Percentiles rank a stretch among this genome's conserved stretches.
phyloP scores from a whole-genome alignment of 371 early-diverging fungal species.

The Rhizoclosmatium hyalinum region DNA sequence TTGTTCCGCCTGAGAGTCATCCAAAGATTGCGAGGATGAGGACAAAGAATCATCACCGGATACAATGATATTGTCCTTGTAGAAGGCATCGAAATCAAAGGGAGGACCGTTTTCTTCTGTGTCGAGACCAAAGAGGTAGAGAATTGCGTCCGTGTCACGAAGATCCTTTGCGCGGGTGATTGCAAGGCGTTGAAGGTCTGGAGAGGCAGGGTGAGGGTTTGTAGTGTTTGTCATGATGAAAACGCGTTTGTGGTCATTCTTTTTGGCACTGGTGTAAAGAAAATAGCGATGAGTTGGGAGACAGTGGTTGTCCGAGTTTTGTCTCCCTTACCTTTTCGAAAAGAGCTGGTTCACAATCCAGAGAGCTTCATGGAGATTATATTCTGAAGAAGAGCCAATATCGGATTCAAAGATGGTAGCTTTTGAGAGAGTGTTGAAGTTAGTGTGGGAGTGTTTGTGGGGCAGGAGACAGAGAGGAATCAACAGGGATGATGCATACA shows the following conservation, averaged over 20 bases:
- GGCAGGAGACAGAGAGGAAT: no score
- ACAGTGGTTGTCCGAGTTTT: background rate
- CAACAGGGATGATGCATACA: no score
- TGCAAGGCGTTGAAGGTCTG: constrained; percentile 56
- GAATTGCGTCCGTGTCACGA: constrained; percentile 47
- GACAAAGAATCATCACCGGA: background rate
- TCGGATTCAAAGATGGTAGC: constrained; percentile 48
- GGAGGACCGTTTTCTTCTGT: background rate
- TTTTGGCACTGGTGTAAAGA: constrained; percentile 46
- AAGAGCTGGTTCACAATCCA: constrained; percentile 70
- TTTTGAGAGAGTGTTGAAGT: constrained; percentile 3
- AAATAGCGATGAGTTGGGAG: background rate
- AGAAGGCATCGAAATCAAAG: constrained; percentile 43
- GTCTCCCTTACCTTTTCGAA: constrained; percentile 51
- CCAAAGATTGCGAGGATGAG: background rate
- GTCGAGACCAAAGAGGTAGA: constrained; percentile 43
- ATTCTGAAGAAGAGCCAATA: constrained; percentile 61
- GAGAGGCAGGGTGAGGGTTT: constrained; percentile 61
- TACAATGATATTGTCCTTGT: constrained; percentile 28
- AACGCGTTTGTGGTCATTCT: constrained; percentile 63
- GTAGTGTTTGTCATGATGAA: constrained; percentile 75
- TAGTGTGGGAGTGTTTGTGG: background rate
- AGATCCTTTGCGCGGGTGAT: constrained; percentile 66
- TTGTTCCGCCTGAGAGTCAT: constrained; percentile 21
- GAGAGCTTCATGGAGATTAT: constrained; percentile 68